Conservation (phyloP, 2,329 filamentous ascomycete genomes). For the Sporothrix humicola region DNA sequence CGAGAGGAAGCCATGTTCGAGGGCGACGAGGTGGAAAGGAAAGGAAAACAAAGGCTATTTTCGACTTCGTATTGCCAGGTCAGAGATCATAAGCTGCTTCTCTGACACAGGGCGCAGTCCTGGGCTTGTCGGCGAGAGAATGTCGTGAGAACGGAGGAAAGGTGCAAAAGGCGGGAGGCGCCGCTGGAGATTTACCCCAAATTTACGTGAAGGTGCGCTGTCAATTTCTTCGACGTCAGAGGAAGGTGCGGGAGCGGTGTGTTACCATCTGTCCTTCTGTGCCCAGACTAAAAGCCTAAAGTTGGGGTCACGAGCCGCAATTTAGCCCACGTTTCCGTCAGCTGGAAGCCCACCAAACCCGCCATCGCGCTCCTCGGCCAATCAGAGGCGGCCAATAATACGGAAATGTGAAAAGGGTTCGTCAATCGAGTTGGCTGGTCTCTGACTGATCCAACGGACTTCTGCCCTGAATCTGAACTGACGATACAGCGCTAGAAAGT, state of each 20-base stretch:
- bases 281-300: neutral
- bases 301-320: conserved; percentile 24
- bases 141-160: neutral
- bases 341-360: neutral
- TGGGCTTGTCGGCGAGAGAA: neutral
- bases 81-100: neutral
- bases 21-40: neutral
- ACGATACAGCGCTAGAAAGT: neutral
- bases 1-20: neutral
- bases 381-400: conserved; percentile 23
- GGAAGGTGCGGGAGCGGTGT: conserved; percentile 20
- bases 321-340: conserved; percentile 5
- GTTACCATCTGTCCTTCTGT: neutral
- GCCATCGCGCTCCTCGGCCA: neutral
- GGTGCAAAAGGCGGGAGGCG: neutral
- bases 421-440: neutral
- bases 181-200: conserved; percentile 16
- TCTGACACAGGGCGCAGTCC: conserved; percentile 1
- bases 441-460: conserved; percentile 14
- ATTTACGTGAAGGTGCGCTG: neutral
- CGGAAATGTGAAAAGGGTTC: neutral
- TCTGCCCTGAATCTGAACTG: neutral
- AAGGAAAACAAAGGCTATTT: neutral
- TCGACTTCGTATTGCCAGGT: neutral
- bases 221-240: neutral